These are phyloP conservation scores for Elsinoe ampelina DNA, from an alignment of 2,329 filamentous ascomycete genomes.

Conservation along the genomic window DNA sequence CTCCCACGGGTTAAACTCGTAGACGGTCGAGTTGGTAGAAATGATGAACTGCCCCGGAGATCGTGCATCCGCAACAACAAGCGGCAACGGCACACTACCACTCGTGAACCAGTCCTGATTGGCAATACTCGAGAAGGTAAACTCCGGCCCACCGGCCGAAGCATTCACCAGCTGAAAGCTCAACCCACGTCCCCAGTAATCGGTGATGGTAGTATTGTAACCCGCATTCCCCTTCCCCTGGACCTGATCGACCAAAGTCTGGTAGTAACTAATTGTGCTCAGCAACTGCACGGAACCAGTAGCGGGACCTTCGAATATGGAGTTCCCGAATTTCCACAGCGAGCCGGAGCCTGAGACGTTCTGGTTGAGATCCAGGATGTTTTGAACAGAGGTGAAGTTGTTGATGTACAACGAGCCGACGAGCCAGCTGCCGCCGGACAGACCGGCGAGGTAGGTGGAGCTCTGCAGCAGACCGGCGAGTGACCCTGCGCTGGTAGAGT, in stretches of 20 bases:
- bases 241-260: constrained; percentile 49
- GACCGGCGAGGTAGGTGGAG: constrained; percentile 67
- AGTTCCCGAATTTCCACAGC: constrained; percentile 56
- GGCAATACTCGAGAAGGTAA: constrained; percentile 75
- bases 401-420: constrained; percentile 69
- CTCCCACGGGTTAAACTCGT: constrained; percentile 72
- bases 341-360: constrained; percentile 31
- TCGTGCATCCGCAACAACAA: constrained; percentile 62
- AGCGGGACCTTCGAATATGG: constrained; percentile 51
- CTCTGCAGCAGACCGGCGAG: constrained; percentile 74
- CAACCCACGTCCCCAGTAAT: constrained; percentile 81
- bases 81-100: constrained; percentile 60
- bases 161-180: constrained; percentile 77
- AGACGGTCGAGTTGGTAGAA: constrained; percentile 63
- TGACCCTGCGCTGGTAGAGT: constrained; percentile 53
- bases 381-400: constrained; percentile 64
- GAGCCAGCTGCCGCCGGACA: constrained; percentile 78
- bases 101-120: constrained; percentile 51
- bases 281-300: constrained; percentile 44
- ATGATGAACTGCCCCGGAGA: constrained; percentile 53
- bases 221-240: constrained; percentile 53
- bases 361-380: constrained; percentile 39
- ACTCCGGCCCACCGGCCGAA: constrained; percentile 60
- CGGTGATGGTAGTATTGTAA: constrained; percentile 65
- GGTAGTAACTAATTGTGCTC: constrained; percentile 53